Base-by-base conservation (phyloP, 768 basidiomycete species). In the Harrya chromipes region DNA sequence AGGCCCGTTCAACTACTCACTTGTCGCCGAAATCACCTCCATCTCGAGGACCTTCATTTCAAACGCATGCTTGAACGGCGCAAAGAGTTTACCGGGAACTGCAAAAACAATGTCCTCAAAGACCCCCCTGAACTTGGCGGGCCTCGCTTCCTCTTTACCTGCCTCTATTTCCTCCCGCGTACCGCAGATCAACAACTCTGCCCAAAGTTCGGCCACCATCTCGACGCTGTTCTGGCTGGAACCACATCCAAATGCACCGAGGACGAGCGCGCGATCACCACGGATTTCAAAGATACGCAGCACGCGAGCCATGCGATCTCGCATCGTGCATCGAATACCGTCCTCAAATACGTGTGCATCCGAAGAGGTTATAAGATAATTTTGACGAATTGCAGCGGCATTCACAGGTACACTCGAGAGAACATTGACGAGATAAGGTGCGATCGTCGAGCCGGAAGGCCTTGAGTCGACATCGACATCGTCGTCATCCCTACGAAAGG, bases 221-320 rank as follows among this genome's bases (percentile, higher is more conserved):
- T 70, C 70, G 29, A 74, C 67, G 10, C 47, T 65, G 54, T 78
- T 78, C 57, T 70, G 61, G 55, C 65, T 70, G 14, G 66, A 70
- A 19, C 74, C 73, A 43, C 74, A 75, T 16, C 76, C 76, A 47
- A 77, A 78, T 14, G 70, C 72, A 44, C 76, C 77, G 3, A 78
- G 65, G 10, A 78, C 64, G 26, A 78, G 56, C 0, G 62, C 61
- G 14, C 61, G 65, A 53, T 75, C 62, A 23, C 74, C 73, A 14
- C 64, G 61, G 20, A 66, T 63, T 57, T 77, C 70, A 51, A 78
- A 77, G 31, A 74, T 63, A n/a, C 69, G 67, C 49, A 78, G 58
- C 11, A 61, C 66, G 24, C 75, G 74, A 1, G 71, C 76, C 76
- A 78, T 78, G 35, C 77, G 74, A 45, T 77, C 76, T 41, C 68